phyloP scores from a whole-genome alignment of 2,329 filamentous ascomycete genomes.

The Hansfordia pulvinata region DNA sequence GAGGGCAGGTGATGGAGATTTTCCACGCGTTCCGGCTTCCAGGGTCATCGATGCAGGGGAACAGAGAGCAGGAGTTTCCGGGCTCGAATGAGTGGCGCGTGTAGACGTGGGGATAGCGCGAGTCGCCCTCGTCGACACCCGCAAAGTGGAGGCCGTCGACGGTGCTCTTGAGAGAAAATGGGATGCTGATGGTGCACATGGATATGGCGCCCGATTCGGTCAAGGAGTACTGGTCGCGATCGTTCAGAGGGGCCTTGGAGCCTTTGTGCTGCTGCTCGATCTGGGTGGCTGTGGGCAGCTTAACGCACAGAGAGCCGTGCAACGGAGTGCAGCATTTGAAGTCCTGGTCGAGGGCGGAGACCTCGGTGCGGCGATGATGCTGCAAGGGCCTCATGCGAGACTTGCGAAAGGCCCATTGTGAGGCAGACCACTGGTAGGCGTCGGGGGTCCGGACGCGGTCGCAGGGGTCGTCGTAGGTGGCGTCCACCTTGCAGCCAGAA shows the following conservation, averaged over 20 bases:
- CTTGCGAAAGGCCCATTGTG: slow-evolving; percentile 64
- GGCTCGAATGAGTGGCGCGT: slow-evolving; percentile 69
- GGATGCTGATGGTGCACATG: slow-evolving; percentile 44
- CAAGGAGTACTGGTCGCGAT: slow-evolving; percentile 21
- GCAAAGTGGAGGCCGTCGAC: slow-evolving; percentile 88
- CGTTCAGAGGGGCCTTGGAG: slow-evolving; percentile 19
- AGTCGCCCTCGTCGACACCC: slow-evolving; percentile 66
- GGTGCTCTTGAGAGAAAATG: slow-evolving; percentile 63
- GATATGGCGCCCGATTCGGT: slow-evolving; percentile 19
- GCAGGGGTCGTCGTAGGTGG: slow-evolving; percentile 52
- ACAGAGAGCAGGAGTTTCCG: slow-evolving; percentile 72
- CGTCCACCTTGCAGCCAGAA: slow-evolving; percentile 27
- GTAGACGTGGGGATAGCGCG: slow-evolving; percentile 81
- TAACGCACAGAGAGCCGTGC: slow-evolving; percentile 34
- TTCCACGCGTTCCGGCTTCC: slow-evolving; percentile 76
- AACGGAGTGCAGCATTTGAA: slow-evolving; percentile 40
- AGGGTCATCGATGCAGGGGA: slow-evolving; percentile 84
- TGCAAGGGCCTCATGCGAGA: slow-evolving; percentile 48
- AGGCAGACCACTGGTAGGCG: slow-evolving; percentile 47
- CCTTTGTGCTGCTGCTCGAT: slow-evolving; percentile 15
- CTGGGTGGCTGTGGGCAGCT: slow-evolving; percentile 22
- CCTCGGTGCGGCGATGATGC: slow-evolving; percentile 35
- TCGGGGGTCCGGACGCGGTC: slow-evolving; percentile 45
- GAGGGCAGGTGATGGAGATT: slow-evolving; percentile 72
- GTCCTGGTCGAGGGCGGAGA: slow-evolving; percentile 40